Conservation (phyloP, 306 rosid genomes). For the cucumber (Cucumis sativus) region Cucumber_9930_V3 NC_026658.2:4667001-4667500, state of each 20-base stretch:
- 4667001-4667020: conserved; percentile 87
- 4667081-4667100: conserved; percentile 88
- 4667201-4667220: conserved; percentile 60
- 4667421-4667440: conserved; percentile 14
- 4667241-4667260: conserved; percentile 53
- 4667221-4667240: conserved; percentile 31
- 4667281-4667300: conserved; percentile 71
- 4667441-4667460: background rate
- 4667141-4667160: conserved; percentile 90
- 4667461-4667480: background rate
- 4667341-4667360: conserved; percentile 17
- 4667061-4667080: conserved; percentile 67
- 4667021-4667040: conserved; percentile 87
- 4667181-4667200: conserved; percentile 99
- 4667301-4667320: conserved; percentile 54
- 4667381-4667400: conserved; percentile 54
- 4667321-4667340: conserved; percentile 55
- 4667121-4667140: conserved; percentile 84
- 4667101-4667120: conserved; percentile 71
- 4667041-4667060: conserved; percentile 93
- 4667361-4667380: conserved; percentile 57
- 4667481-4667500: background rate
- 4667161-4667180: conserved; percentile 77
- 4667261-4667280: conserved; percentile 40
- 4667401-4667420: conserved; percentile 82